These are phyloP conservation scores for Gossypium davidsonii DNA, from an alignment of 441 rosid genomes.

Conservation along the genomic window DNA sequence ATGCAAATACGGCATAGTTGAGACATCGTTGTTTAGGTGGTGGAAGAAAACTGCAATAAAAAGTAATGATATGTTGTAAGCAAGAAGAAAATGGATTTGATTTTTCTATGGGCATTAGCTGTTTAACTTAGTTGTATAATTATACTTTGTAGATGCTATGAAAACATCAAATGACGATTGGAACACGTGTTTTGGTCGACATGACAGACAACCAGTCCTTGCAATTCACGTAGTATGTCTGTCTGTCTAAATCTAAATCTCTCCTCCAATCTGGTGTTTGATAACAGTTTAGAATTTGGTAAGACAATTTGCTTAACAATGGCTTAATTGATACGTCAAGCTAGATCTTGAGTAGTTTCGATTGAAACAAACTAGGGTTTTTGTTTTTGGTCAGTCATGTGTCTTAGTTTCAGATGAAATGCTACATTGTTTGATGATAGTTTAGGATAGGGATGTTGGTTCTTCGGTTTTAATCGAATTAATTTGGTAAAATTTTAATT, in stretches of 20 bases:
- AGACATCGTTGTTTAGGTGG: no score
- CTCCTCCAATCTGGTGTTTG: background rate
- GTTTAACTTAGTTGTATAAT: background rate
- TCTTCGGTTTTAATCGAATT: no score
- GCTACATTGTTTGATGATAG: background rate
- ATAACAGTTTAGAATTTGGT: background rate
- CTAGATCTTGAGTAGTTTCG: background rate
- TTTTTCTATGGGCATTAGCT: no score
- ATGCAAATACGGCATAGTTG: no score
- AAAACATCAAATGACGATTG: slow-evolving; percentile 1
- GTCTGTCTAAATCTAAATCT: background rate
- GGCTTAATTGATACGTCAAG: background rate
- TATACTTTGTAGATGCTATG: background rate
- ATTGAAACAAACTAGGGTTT: no score
- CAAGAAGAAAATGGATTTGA: no score
- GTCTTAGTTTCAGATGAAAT: background rate
- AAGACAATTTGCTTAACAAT: background rate
- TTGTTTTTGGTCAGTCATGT: background rate
- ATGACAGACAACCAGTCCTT: slow-evolving; percentile 16
- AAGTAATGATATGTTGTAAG: no score
- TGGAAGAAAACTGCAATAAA: no score
- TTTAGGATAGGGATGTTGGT: no score
- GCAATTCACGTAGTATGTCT: background rate
- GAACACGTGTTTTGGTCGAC: background rate
- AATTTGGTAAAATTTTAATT: no score